Evolutionary conservation across 495 filamentous ascomycete species (phyloP), one percentile per base, ranked within the genome.

Genomic region (Trichoderma erinaceum): DNA sequence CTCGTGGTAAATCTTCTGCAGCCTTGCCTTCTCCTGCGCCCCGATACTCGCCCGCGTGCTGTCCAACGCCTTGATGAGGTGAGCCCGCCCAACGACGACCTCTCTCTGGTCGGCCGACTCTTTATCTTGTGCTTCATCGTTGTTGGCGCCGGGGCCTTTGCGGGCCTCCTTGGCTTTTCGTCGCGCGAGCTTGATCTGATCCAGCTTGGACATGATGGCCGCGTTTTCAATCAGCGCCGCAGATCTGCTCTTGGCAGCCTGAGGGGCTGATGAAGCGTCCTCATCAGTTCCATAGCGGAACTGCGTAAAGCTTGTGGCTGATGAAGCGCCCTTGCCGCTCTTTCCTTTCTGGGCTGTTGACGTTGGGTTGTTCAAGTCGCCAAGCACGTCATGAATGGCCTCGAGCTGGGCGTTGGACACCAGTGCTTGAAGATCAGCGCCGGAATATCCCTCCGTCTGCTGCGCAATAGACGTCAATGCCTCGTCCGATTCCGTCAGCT

Each of bases 381-480:
- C 89, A 4, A 99, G 85, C 2, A 94, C 86, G 69, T 96, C 93
- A 69, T 99, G 95, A 68, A 99, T 96, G 32, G 95, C 95, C 77
- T 98, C 96, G 7, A 99, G 82, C 76, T 99, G 95, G 5, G 95
- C 95, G 70, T 99, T 98, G 68, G 96, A 97, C 18, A 98, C 86
- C 12, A 99, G 85, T 0, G 95, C 95, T 76, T 97, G 96, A 21
- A 99, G 80, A 81, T 99, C 95, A 0, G 95, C 95, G 1, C 95
- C 95, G 0, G 91, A 92, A 74, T 95, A 97, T n/a, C 95, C 95
- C 69, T 92, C 91, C 0, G 94, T 97, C 50, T 85, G 78, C 2
- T 79, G 78, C 1, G 92, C 94, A 13, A 98, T 83, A 70, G 95
- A 91, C 1, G 68, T 68, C 12, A 91, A 66, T n/a, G 78, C 81